Conservation (phyloP, 202 grass and related monocot species). For the Cymbopogon flexuosus region DNA sequence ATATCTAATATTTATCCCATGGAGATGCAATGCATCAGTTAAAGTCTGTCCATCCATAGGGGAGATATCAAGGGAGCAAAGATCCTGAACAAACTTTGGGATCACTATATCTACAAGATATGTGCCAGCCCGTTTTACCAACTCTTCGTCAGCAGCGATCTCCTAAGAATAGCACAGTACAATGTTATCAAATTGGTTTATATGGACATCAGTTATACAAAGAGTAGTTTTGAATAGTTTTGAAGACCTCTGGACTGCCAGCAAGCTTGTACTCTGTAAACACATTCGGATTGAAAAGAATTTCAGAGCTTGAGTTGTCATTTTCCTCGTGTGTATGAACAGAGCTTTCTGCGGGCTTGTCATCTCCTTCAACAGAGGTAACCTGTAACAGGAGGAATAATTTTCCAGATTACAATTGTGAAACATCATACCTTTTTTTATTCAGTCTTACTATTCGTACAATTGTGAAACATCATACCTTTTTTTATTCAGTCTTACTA, state of each 20-base stretch:
- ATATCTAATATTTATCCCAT: constrained; percentile 94
- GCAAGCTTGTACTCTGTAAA: constrained; percentile 96
- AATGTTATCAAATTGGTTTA: constrained; percentile 15
- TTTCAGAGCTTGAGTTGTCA: constrained; percentile 35
- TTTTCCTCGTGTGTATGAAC: background rate
- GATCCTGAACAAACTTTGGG: constrained; percentile 89
- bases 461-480: background rate
- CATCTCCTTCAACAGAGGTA: constrained; percentile 32
- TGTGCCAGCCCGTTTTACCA: constrained; percentile 66
- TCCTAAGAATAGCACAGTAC: constrained; percentile 52
- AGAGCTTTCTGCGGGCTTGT: constrained; percentile 36
- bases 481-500: background rate
- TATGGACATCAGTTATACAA: constrained; percentile 2
- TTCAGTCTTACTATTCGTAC: background rate
- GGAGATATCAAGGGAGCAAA: constrained; percentile 83
- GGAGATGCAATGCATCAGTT: constrained; percentile 74
- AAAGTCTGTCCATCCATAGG: constrained; percentile 97
- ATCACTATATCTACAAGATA: constrained; percentile 77
- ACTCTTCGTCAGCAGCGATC: constrained; percentile 65
- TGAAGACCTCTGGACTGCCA: constrained; percentile 63
- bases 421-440: background rate
- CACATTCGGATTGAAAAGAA: constrained; percentile 93
- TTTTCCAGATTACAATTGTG: constrained; percentile 6
- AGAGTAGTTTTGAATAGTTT: constrained; percentile 9
- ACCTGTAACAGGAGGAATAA: constrained; percentile 33